Base-by-base conservation (phyloP, 805 yeast genomes). In the Grigorovia humatica region DNA sequence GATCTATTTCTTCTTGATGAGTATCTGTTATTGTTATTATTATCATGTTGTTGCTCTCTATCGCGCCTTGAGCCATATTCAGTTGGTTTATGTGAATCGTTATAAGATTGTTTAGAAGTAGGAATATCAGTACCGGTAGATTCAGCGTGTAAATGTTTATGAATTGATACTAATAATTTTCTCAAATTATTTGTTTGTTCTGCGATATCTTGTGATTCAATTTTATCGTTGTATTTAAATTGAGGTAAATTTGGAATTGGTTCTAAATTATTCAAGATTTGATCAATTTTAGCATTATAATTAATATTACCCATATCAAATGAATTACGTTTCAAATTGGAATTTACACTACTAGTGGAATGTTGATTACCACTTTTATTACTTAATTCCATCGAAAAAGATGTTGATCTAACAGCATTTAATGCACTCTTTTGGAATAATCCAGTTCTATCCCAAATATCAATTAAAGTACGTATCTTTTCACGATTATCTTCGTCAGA, bases 391-490 rank as follows among this genome's bases (percentile, higher is more conserved):
- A 62, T 56, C 9, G 63, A 55, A 61, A 83, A 85, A 65, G 78
- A 78, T 62, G 78, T 82, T 12, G 73, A 67, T 63, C 82, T 78
- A 53, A 88, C 76, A 18, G 75, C 64, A 46, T 74, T 68, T 51
- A 93, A 71, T 35, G 75, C 70, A 43, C 74, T 73, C 44, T 78
- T 77, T 51, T 74, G 74, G 70, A 93, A 91, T 15, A 96, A 85
- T 44, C 80, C 81, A 41, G 89, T 84, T 57, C 87, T 81, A 58
- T 81, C 87, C 99, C 99, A 93, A 61, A 93, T 90, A 56, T 88
- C 96, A 57, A 93, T 78, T 59, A 93, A 75, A 69, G 89, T 91
- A 61, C 82, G 74, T 59, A 89, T 79, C 67, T 90, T 93, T 53
- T 81, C 88, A 64, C 68, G 78, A 68, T 74, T 85, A 63, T 75